Base-by-base conservation (phyloP, 495 filamentous ascomycete genomes). In the Daldinia vernicosa region DNA sequence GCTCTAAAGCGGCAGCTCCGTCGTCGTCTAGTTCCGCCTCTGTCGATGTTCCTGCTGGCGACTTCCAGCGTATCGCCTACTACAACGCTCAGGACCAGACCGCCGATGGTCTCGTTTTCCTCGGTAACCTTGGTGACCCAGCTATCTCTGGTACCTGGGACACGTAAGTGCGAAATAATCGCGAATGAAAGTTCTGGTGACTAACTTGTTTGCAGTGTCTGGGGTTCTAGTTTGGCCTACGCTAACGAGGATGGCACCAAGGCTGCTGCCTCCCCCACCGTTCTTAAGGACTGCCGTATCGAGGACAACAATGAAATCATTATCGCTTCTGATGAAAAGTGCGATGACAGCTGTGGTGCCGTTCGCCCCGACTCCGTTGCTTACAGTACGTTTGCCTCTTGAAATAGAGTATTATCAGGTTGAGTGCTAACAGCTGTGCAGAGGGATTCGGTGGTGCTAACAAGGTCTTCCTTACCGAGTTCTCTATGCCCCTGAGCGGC, bases 381-480 rank as follows among this genome's bases (percentile, higher is more conserved):
- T 1, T 86, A 89, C 79, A 83, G 89, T 90, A 83, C 76, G 86
- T 78, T 22, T 33, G 0, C 15, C 28, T 54, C 37, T n/a, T 5
- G 5, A 59, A 55, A 17, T 40, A 7, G 12, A 27, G 12, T 17
- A 30, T 35, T 30, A 22, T 39, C 17, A 40, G 12, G 15, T 40
- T 57, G 9, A 45, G 32, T 67, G 63, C 70, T 70, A 22, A 73
- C 67, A 57, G 66, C 63, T 32, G 27, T 56, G 12, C 52, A 91
- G 89, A 91, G 74, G 91, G 91, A 50, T 93, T 91, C 68, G 80
- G 65, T 26, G 89, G 89, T 24, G 76, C 84, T 5, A 74, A 83
- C 37, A 92, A 91, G 76, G 77, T 89, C 39, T 92, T 92, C 80
- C 77, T 92, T 28, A 78, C 89, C 32, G 88, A 92, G 56, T 92